These are phyloP conservation scores for Chaetomiaceae sp. DNA, from an alignment of 2,329 filamentous ascomycete species.

Conservation along the genomic window DNA sequence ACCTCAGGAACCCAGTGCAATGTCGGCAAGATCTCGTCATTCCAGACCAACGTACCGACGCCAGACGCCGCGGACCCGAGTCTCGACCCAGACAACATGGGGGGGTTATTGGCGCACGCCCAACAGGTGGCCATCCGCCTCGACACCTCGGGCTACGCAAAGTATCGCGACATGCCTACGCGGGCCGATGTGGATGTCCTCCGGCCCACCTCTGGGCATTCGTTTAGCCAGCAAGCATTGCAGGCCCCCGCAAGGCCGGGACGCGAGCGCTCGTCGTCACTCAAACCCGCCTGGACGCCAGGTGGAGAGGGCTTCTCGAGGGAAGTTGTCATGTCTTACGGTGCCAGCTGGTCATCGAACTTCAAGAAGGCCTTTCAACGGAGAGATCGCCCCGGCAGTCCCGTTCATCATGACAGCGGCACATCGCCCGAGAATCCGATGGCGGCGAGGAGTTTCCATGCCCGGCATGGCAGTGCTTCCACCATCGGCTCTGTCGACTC, in stretches of 20 bases:
- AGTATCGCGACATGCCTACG: constrained; percentile 48
- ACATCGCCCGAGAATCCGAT: constrained; percentile 20
- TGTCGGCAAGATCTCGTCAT: constrained; percentile 59
- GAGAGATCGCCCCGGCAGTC: constrained; percentile 29
- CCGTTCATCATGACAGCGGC: not conserved
- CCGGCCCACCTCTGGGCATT: constrained; percentile 15
- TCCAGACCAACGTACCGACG: constrained; percentile 39
- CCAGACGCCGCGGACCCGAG: constrained; percentile 23
- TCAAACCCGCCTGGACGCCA: not conserved
- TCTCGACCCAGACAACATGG: constrained; percentile 27
- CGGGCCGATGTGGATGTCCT: constrained; percentile 33
- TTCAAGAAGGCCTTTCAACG: constrained; percentile 42
- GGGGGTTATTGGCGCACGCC: constrained; percentile 9
- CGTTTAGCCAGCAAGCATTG: constrained; percentile 14
- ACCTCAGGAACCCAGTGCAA: constrained; percentile 69
- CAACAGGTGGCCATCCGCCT: constrained; percentile 49
- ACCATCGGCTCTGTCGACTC: constrained; percentile 35
- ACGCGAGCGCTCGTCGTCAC: not conserved
- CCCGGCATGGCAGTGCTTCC: constrained; percentile 29
- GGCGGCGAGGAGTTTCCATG: constrained; percentile 27
- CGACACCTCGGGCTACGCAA: constrained; percentile 53
- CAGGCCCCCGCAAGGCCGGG: not conserved
- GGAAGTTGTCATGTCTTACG: constrained; percentile 55
- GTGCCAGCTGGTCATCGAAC: constrained; percentile 44
- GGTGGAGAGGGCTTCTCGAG: constrained; percentile 42